Conservation (phyloP, 805 yeast genomes). For the Candida caryicola region DNA sequence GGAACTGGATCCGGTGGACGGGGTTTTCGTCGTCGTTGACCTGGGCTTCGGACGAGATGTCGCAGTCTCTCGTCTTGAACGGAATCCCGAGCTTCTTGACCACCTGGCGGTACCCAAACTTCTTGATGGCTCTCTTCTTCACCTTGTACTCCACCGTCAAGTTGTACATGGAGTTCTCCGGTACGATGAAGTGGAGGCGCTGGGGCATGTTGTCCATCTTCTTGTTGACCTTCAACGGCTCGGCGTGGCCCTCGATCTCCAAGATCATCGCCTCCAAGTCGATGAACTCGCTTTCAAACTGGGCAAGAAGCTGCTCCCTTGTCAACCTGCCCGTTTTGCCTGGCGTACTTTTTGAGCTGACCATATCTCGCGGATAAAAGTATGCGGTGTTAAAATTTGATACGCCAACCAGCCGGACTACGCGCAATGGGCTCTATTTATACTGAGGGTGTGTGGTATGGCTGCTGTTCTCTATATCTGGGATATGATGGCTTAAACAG, state of each 20-base stretch:
- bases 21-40: slow-evolving; percentile 17
- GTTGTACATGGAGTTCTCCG: slow-evolving; percentile 24
- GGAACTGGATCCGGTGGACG: slow-evolving; percentile 19
- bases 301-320: slow-evolving; percentile 11
- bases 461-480: too few relatives aligned
- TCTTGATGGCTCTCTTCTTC: slow-evolving; percentile 17
- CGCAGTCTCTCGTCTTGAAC: slow-evolving; percentile 18
- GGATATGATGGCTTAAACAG: too few relatives aligned
- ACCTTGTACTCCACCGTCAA: slow-evolving; percentile 24
- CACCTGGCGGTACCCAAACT: slow-evolving; percentile 24
- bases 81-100: slow-evolving; percentile 28
- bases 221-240: slow-evolving; percentile 16
- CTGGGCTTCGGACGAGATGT: slow-evolving; percentile 14
- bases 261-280: slow-evolving; percentile 25
- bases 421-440: too few relatives aligned
- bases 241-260: slow-evolving; percentile 26
- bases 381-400: too few relatives aligned
- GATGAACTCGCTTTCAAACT: slow-evolving; percentile 23
- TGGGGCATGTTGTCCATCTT: slow-evolving; percentile 28
- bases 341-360: too few relatives aligned
- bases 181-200: slow-evolving; percentile 21
- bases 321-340: too few relatives aligned
- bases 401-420: too few relatives aligned
- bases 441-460: too few relatives aligned
- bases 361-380: too few relatives aligned